Base-by-base conservation (phyloP, 2,329 filamentous ascomycete species). In the Alternaria metachromatica region DNA sequence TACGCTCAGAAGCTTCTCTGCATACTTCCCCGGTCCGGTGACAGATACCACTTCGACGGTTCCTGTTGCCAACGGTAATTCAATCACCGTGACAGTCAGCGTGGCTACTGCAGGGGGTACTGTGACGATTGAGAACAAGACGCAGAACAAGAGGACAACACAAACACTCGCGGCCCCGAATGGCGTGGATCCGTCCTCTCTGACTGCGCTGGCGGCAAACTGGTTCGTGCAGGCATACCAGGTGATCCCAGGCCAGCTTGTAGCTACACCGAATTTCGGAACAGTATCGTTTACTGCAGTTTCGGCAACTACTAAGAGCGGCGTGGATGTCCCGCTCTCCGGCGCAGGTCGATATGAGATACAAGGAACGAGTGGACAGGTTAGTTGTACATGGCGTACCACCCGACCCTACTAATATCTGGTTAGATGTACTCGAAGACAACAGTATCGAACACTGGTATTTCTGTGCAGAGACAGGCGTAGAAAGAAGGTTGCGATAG, bases 151-250 rank as follows among this genome's bases (percentile, higher is more conserved):
- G 50, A 69, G 44, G 25, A 63, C 62, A 6, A 68, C 65, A 5
- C 70, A 72, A 43, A 65, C 58, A 4, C 23, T 74, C 15, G 58
- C 66, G 12, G 67, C 64, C 13, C 69, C 72, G 10, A 50, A 58
- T 15, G 63, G 59, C 15, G 64, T 63, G 3, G 64, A 69, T 37
- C 63, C 69, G 41, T 48, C 33, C 2, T 8, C 28, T 3, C 50
- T 74, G 18, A 74, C 66, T 30, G 70, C 72, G 7, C 56, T 69
- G 15, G 61, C 64, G 3, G 72, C 72, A 8, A 66, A 71, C 45
- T 75, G 72, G 69, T 74, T 66, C 46, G 72, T 75, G 4, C 72
- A 74, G 58, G 72, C 61, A 9, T 73, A 75, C 44, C 72, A 75
- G 55, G 63, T 69, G 1, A 58, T 59, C 12, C 59, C 65, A 11